Conservation (phyloP, 139 green algal genomes). For the Coelastrella sp. region DNA sequence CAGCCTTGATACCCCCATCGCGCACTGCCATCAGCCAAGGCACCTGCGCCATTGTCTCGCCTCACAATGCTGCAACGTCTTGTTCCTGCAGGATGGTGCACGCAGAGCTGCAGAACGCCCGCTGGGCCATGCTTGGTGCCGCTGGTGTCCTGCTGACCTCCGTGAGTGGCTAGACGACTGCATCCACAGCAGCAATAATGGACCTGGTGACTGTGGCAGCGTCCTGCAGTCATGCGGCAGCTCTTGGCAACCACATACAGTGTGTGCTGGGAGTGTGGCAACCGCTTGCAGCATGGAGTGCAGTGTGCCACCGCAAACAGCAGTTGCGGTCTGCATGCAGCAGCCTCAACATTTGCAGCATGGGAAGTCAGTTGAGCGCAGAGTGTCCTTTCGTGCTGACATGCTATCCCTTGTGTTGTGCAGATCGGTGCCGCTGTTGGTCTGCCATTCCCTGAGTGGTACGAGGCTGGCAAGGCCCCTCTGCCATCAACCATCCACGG, state of each 20-base stretch:
- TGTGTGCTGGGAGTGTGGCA: too few relatives aligned
- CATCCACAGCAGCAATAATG: not conserved
- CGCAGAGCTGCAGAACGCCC: slow-evolving; percentile 65
- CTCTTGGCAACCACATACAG: too few relatives aligned
- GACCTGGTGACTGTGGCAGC: too few relatives aligned
- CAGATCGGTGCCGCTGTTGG: slow-evolving; percentile 64
- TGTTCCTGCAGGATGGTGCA: slow-evolving; percentile 63
- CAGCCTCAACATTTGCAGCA: not conserved
- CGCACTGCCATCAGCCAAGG: too few relatives aligned
- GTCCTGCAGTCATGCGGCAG: too few relatives aligned
- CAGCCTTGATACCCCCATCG: too few relatives aligned
- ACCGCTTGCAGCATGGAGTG: too few relatives aligned
- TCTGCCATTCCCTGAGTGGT: slow-evolving; percentile 67
- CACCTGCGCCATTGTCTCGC: too few relatives aligned
- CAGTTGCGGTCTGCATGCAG: not conserved
- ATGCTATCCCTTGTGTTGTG: not conserved
- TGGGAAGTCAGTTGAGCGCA: too few relatives aligned
- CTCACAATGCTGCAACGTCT: not conserved
- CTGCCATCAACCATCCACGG: slow-evolving; percentile 22
- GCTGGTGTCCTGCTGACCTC: slow-evolving; percentile 74
- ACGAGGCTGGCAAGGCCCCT: slow-evolving; percentile 65
- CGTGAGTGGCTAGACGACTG: slow-evolving; percentile 21
- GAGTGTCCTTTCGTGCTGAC: not conserved
- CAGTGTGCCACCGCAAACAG: too few relatives aligned
- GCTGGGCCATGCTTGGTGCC: slow-evolving; percentile 78